Evolutionary conservation across 192 early-diverging fungal genomes (phyloP).

Genomic region (Backusella tarrabulga): DNA sequence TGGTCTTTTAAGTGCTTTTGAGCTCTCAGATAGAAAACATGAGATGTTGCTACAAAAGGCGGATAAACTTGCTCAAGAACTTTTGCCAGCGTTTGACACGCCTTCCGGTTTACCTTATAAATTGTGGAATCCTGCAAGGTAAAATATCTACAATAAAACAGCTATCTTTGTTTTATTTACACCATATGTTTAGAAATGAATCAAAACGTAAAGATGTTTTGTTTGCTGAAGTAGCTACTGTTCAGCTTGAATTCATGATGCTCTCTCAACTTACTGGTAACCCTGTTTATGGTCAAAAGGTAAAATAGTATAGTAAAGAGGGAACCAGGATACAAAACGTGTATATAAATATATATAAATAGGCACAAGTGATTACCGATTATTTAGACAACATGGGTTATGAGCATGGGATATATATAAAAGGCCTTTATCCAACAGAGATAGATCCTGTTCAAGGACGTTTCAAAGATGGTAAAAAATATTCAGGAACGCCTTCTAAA

Average conservation of each 20-base stretch:
- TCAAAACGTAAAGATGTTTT: neutral
- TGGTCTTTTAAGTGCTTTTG: slow-evolving; percentile 82
- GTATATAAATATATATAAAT: slow-evolving; percentile 4
- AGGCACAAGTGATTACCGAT: slow-evolving; percentile 35
- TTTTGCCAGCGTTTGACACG: slow-evolving; percentile 74
- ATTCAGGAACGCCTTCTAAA: slow-evolving; percentile 26
- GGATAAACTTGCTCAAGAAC: slow-evolving; percentile 58
- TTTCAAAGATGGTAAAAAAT: slow-evolving; percentile 30
- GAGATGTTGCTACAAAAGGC: slow-evolving; percentile 66
- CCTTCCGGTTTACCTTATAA: slow-evolving; percentile 61
- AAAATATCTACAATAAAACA: neutral
- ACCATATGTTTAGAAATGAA: neutral
- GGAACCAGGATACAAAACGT: neutral
- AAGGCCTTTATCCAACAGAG: slow-evolving; percentile 65
- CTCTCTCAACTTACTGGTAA: slow-evolving; percentile 74
- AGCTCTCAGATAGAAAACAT: slow-evolving; percentile 65
- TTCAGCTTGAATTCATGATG: slow-evolving; percentile 84
- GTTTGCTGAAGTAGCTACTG: slow-evolving; percentile 20
- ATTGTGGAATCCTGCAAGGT: slow-evolving; percentile 48
- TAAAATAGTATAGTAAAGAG: slow-evolving; percentile 17
- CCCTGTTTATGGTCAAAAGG: slow-evolving; percentile 57
- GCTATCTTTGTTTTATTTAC: neutral
- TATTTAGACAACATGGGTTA: slow-evolving; percentile 25
- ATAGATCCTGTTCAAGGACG: slow-evolving; percentile 33
- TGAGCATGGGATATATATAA: slow-evolving; percentile 35